Percentiles rank a stretch among this genome's conserved stretches.
Evolutionary conservation across 1,139 yeast genomes (phyloP).

Genomic region (Candida tetrigidarum): DNA sequence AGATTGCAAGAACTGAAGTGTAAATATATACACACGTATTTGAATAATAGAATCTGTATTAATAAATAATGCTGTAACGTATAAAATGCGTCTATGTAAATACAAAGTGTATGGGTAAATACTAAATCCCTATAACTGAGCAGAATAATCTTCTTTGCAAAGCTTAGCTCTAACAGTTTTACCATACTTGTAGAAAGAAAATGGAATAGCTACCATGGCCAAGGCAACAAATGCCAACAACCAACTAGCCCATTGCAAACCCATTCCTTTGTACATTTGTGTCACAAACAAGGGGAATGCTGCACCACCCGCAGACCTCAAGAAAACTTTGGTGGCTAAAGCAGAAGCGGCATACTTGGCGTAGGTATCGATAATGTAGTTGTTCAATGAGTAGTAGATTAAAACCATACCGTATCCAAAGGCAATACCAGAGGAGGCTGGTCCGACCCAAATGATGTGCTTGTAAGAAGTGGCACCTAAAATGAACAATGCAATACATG

Average conservation of each 20-base stretch:
- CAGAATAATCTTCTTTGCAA: slow-evolving; percentile 64
- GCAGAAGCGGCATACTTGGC: slow-evolving; percentile 91
- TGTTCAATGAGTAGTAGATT: slow-evolving; percentile 83
- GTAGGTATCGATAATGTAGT: slow-evolving; percentile 87
- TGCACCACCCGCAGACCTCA: slow-evolving; percentile 88
- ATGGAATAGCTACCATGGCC: slow-evolving; percentile 85
- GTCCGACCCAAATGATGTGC: slow-evolving; percentile 90
- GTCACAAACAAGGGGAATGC: slow-evolving; percentile 90
- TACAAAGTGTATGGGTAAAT: background rate
- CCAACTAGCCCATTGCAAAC: slow-evolving; percentile 85
- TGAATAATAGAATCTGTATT: background rate
- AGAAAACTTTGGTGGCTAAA: slow-evolving; percentile 84
- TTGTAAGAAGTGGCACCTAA: slow-evolving; percentile 87
- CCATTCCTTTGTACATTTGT: slow-evolving; percentile 76
- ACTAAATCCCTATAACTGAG: slow-evolving; percentile 4
- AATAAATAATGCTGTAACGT: background rate
- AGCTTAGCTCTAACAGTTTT: slow-evolving; percentile 61
- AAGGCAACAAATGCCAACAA: slow-evolving; percentile 81
- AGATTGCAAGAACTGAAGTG: too few species aligned
- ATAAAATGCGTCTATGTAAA: background rate
- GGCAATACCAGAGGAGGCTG: slow-evolving; percentile 87
- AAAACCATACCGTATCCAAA: slow-evolving; percentile 94
- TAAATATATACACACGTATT: too few species aligned
- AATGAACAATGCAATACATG: slow-evolving; percentile 84
- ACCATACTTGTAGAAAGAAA: slow-evolving; percentile 75